Evolutionary conservation across 345 rosid species (phyloP).

Genomic region (Corchorus olitorius): DNA sequence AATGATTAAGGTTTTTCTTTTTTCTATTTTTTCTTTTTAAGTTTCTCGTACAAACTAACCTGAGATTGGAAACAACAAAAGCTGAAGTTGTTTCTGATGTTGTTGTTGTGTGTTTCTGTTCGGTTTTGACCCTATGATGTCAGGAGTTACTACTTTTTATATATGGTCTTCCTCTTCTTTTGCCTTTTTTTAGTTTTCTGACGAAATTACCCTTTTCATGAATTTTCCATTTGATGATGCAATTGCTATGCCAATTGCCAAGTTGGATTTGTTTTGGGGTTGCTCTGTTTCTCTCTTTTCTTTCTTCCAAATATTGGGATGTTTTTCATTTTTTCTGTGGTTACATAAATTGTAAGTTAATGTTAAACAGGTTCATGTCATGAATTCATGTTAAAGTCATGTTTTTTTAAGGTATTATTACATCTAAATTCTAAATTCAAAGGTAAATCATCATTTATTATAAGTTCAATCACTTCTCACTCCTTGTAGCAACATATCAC

Average conservation of each 20-base stretch:
- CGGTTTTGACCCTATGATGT: constrained; percentile 24
- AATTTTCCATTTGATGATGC: neutral
- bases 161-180: neutral
- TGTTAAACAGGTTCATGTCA: too few species aligned
- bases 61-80: constrained; percentile 32
- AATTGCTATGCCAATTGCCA: too few species aligned
- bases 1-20: constrained; percentile 11
- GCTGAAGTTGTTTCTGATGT: constrained; percentile 11
- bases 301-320: too few species aligned
- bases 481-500: too few species aligned
- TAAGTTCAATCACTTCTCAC: too few species aligned
- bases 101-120: neutral
- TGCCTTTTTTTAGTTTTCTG: neutral
- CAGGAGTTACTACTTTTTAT: constrained; percentile 2
- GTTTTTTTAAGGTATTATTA: too few species aligned
- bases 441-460: too few species aligned
- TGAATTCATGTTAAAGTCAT: too few species aligned
- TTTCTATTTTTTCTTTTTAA: neutral
- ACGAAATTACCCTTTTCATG: constrained; percentile 26
- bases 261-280: neutral
- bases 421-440: too few species aligned
- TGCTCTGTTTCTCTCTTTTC: neutral
- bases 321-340: too few species aligned
- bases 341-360: too few species aligned
- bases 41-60: constrained; percentile 24